Base-by-base conservation (phyloP, 176 grass and related monocot genomes). In the Rhipidocladum racemiflorum region DNA sequence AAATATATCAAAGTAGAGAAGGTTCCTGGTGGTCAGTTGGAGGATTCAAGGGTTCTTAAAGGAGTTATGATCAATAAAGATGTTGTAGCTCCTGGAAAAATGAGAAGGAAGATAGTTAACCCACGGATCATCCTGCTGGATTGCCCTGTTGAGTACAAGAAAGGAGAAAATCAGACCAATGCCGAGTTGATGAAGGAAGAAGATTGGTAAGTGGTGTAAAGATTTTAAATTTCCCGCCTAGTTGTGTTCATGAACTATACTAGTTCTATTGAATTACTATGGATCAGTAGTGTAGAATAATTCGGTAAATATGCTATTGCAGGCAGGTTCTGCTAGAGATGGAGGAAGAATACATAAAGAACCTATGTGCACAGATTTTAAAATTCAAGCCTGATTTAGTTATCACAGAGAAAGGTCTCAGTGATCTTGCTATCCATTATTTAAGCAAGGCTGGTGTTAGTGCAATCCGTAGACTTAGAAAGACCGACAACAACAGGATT, bases 1-100 rank as follows among this genome's bases (percentile, higher is more conserved):
- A 99, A 99, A 64, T 99, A 93, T 56, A 99, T 99, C 79, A 99
- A 99, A 88, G 91, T 99, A 65, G 96, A 99, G 84, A 99, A 99
- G 81, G 59, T 99, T 83, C 96, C 96, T 86, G 96, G 96, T 70
- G 89, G 96, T 16, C 96, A 95, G 73, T 82, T 99, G 38, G 96
- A 99, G 53, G 96, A 99, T 73, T 99, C 96, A 1, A 93, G 9
- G 55, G 96, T 99, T 70, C 89, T 99, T 46, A 95, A 93, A 90
- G 96, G 96, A 85, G 92, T 99, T 53, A 95, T 99, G 96, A 73
- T 99, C 75, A 99, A 99, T 81, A 99, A 99, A 79, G 96, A 99
- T 86, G 92, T 99, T 72, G 96, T 99, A 61, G 92, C 92, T 57
- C 96, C 96, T 50, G 96, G 96, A 65, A 99, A 99, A 84, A 99